These are phyloP conservation scores for Apiospora aurea DNA, from an alignment of 2,329 filamentous ascomycete genomes.

Conservation along the genomic window DNA sequence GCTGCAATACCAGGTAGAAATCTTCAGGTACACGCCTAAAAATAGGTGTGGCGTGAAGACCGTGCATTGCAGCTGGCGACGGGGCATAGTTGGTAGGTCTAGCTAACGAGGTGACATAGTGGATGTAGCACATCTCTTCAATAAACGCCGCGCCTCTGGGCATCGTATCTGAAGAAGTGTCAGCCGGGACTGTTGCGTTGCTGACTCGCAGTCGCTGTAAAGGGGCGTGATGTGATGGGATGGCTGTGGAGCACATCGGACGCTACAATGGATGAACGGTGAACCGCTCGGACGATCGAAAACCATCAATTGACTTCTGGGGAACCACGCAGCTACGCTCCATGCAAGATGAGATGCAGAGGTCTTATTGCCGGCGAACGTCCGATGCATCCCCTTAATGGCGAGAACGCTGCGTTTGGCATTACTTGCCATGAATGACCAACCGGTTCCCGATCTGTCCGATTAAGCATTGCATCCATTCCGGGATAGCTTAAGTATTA, in stretches of 20 bases:
- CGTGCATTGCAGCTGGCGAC: too few relatives aligned
- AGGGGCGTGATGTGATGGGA: neutral
- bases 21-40: too few relatives aligned
- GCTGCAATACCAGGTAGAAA: too few relatives aligned
- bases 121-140: neutral
- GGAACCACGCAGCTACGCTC: neutral
- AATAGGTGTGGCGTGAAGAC: too few relatives aligned
- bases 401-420: too few relatives aligned
- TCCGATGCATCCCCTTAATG: too few relatives aligned
- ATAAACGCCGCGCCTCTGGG: neutral
- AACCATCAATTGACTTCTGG: neutral
- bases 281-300: neutral
- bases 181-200: neutral
- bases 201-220: neutral
- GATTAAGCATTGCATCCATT: too few relatives aligned
- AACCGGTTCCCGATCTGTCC: too few relatives aligned
- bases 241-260: neutral
- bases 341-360: neutral
- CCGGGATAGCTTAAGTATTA: too few relatives aligned
- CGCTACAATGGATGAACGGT: neutral
- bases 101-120: too few relatives aligned
- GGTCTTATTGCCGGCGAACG: neutral
- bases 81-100: too few relatives aligned
- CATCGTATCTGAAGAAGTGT: neutral
- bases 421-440: too few relatives aligned